A percentile compares a stretch with the other conserved stretches of the same genome.
Evolutionary conservation across 495 filamentous ascomycete species (phyloP).

Genomic region (Neurospora sp.): DNA sequence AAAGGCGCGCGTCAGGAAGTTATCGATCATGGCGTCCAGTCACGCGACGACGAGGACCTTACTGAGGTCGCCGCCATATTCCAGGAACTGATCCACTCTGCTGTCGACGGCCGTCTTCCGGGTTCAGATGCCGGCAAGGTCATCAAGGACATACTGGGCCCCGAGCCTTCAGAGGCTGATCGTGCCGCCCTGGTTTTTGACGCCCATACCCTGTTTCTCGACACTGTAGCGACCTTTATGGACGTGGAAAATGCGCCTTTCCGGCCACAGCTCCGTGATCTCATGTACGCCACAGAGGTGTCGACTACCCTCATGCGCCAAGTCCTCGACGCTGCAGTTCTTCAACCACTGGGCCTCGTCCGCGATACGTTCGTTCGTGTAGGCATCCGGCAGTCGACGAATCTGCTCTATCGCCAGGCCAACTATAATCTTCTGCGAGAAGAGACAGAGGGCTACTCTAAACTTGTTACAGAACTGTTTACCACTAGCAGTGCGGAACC

Average conservation of each 20-base stretch:
- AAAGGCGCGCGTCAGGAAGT: slow-evolving; percentile 41
- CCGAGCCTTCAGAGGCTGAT: slow-evolving; percentile 36
- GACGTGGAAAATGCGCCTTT: slow-evolving; percentile 48
- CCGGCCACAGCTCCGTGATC: slow-evolving; percentile 34
- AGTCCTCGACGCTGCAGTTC: slow-evolving; percentile 65
- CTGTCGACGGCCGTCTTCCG: slow-evolving; percentile 55
- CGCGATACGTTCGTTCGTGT: slow-evolving; percentile 75
- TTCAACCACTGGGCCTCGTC: slow-evolving; percentile 67
- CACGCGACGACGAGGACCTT: slow-evolving; percentile 53
- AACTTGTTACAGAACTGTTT: slow-evolving; percentile 53
- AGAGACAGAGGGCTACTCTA: slow-evolving; percentile 87
- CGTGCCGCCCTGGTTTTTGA: slow-evolving; percentile 39
- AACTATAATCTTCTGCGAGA: slow-evolving; percentile 95
- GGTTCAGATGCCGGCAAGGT: slow-evolving; percentile 58
- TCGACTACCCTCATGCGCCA: slow-evolving; percentile 63
- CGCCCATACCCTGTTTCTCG: slow-evolving; percentile 64
- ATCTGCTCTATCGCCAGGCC: slow-evolving; percentile 84
- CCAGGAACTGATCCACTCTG: slow-evolving; percentile 72
- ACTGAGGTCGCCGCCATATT: slow-evolving; percentile 59
- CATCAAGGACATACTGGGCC: slow-evolving; percentile 64
- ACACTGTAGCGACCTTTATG: slow-evolving; percentile 65
- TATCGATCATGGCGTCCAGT: slow-evolving; percentile 40
- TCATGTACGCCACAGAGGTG: slow-evolving; percentile 63
- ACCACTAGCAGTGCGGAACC: slow-evolving; percentile 45
- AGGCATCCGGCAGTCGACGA: slow-evolving; percentile 79